Percentiles rank a stretch among this genome's conserved stretches.
phyloP scores from a whole-genome alignment of 2,329 filamentous ascomycete species.

The Teratosphaeria epicoccoides region DNA sequence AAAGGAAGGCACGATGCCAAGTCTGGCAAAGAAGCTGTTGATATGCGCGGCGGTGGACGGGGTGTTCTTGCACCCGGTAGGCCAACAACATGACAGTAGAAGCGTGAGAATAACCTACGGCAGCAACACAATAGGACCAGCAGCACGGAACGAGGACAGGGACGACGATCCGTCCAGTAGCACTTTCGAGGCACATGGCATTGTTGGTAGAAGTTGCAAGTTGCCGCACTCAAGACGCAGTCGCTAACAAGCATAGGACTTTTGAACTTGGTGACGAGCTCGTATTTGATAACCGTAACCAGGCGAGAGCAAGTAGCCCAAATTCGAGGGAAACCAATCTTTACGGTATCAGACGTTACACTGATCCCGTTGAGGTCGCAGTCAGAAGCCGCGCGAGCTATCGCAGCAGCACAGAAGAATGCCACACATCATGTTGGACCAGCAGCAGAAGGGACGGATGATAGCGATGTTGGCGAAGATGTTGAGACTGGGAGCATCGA shows the following conservation, averaged over 20 bases:
- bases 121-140: conserved; percentile 41
- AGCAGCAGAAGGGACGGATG: conserved; percentile 23
- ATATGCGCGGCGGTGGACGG: conserved; percentile 63
- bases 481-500: conserved; percentile 24
- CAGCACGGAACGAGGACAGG: conserved; percentile 27
- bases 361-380: conserved; percentile 79
- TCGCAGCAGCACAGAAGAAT: conserved; percentile 49
- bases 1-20: conserved; percentile 47
- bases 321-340: conserved; percentile 70
- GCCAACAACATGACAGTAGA: conserved; percentile 31
- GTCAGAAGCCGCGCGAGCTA: conserved; percentile 60
- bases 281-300: conserved; percentile 79
- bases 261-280: conserved; percentile 67
- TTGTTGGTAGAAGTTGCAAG: conserved; percentile 44
- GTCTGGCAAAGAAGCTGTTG: conserved; percentile 21
- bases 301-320: conserved; percentile 80
- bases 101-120: conserved; percentile 50
- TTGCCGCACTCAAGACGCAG: not conserved
- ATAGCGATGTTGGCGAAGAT: conserved; percentile 17
- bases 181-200: conserved; percentile 37
- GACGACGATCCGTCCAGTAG: conserved; percentile 26
- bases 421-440: conserved; percentile 26
- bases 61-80: conserved; percentile 64
- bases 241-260: conserved; percentile 48
- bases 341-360: conserved; percentile 77